Evolutionary conservation across 306 rosid species (phyloP).

Genomic region (Lathyrus oleraceus): DNA sequence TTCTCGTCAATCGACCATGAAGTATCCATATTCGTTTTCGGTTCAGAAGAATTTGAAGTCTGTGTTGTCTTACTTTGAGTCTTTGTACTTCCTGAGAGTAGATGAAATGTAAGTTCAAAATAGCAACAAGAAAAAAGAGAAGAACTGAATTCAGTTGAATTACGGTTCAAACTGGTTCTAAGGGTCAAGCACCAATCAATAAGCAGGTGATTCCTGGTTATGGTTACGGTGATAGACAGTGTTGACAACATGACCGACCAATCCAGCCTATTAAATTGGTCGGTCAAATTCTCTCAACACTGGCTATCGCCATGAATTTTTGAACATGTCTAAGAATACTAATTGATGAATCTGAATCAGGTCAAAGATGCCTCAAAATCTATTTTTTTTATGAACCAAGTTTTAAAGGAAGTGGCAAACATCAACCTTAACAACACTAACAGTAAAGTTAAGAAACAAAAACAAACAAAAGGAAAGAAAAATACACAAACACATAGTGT

Average conservation of each 20-base stretch:
- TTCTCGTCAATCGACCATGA: slow-evolving; percentile 39
- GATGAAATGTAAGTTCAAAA: background rate
- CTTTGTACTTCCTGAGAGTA: slow-evolving; percentile 47
- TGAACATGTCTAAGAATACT: background rate
- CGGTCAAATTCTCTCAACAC: background rate
- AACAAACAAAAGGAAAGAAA: background rate
- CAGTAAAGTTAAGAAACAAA: background rate
- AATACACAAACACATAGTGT: background rate
- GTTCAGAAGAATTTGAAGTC: slow-evolving; percentile 34
- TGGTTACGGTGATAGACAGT: background rate
- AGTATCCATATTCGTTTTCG: slow-evolving; percentile 24
- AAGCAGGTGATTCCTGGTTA: background rate
- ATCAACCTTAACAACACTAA: background rate
- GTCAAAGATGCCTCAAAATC: slow-evolving; percentile 30
- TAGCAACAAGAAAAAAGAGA: background rate
- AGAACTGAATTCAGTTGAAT: background rate
- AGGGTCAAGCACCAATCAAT: background rate
- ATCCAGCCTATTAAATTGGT: background rate
- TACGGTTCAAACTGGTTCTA: background rate
- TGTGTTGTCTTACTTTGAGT: slow-evolving; percentile 40
- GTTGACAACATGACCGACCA: no score
- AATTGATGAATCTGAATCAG: slow-evolving; percentile 29
- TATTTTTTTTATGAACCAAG: slow-evolving; percentile 19
- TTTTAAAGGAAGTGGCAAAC: background rate
- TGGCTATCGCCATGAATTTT: background rate